Evolutionary conservation across 345 rosid species (phyloP).

Genomic region (Citrus trifoliata): DNA sequence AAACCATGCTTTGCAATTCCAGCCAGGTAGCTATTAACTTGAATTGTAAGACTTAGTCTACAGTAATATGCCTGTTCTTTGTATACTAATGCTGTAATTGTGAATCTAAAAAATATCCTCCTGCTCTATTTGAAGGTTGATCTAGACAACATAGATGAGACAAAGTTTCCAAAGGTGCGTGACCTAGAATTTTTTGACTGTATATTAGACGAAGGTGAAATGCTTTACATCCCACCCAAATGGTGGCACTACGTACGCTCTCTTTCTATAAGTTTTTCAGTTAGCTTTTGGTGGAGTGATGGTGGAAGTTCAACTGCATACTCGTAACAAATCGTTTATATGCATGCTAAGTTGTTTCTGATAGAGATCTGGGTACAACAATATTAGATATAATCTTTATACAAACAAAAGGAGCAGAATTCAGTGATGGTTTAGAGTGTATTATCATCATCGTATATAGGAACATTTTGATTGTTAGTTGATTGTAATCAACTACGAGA

Average conservation of each 20-base stretch:
- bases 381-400: background rate
- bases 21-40: constrained; percentile 62
- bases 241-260: constrained; percentile 99
- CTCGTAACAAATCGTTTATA: constrained; percentile 5
- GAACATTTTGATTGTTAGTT: background rate
- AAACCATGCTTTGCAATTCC: constrained; percentile 89
- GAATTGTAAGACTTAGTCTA: background rate
- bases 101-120: background rate
- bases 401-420: background rate
- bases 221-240: constrained; percentile 96
- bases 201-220: constrained; percentile 88
- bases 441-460: background rate
- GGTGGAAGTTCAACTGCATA: constrained; percentile 26
- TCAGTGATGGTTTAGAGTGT: background rate
- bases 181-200: constrained; percentile 85
- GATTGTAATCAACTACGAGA: background rate
- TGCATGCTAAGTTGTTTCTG: background rate
- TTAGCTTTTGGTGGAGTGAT: constrained; percentile 94
- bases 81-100: background rate
- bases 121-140: constrained; percentile 62
- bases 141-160: constrained; percentile 67
- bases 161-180: constrained; percentile 51
- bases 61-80: background rate
- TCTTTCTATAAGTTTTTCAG: constrained; percentile 75
- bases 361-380: background rate